phyloP scores from a whole-genome alignment of 192 early-diverging fungal species.

The Coemansia biformis region DNA sequence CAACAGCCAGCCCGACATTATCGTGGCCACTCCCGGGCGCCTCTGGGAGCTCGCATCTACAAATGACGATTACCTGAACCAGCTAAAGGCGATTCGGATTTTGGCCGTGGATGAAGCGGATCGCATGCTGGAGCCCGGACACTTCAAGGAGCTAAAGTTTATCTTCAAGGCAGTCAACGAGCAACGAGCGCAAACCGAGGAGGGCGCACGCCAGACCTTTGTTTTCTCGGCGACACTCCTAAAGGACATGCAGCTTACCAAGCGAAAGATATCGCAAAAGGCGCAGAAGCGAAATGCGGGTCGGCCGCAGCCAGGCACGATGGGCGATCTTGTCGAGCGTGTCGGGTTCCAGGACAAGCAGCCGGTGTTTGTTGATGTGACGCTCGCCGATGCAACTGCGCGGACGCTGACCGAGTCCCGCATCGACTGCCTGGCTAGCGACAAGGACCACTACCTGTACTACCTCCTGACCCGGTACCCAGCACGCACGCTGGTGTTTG shows the following conservation, averaged over 20 bases:
- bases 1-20: slow-evolving; percentile 58
- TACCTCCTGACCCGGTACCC: slow-evolving; percentile 83
- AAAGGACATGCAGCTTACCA: slow-evolving; percentile 43
- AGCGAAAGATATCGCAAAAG: slow-evolving; percentile 25
- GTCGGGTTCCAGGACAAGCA: slow-evolving; percentile 70
- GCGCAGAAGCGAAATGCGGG: slow-evolving; percentile 13
- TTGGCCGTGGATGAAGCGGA: slow-evolving; percentile 82
- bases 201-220: slow-evolving; percentile 68
- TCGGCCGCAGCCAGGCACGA: slow-evolving; percentile 40
- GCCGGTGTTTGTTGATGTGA: slow-evolving; percentile 75
- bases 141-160: slow-evolving; percentile 66
- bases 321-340: slow-evolving; percentile 69
- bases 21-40: slow-evolving; percentile 79
- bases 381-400: slow-evolving; percentile 61
- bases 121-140: slow-evolving; percentile 73
- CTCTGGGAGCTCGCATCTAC: slow-evolving; percentile 63
- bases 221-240: slow-evolving; percentile 89
- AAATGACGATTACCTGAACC: slow-evolving; percentile 54
- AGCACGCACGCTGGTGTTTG: slow-evolving; percentile 89
- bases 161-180: slow-evolving; percentile 55
- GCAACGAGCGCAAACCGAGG: slow-evolving; percentile 14
- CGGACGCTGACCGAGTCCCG: slow-evolving; percentile 68
- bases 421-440: slow-evolving; percentile 77
- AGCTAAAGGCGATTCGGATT: slow-evolving; percentile 59
- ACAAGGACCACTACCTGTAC: slow-evolving; percentile 84